phyloP scores from a whole-genome alignment of 2,329 filamentous ascomycete genomes.

The Onygena corvina region DNA sequence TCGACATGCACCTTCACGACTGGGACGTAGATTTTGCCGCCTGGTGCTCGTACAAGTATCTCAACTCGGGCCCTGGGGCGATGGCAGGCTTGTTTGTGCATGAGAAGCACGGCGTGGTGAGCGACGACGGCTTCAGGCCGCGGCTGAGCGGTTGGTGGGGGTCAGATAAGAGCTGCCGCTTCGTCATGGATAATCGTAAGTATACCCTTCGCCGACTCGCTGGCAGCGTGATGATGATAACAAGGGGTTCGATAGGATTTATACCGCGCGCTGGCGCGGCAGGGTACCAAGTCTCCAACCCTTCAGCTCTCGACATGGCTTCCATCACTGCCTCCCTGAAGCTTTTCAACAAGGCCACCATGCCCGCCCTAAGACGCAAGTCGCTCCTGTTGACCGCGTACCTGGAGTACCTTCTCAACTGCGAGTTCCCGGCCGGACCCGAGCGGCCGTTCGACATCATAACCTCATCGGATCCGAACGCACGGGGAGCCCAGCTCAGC shows the following conservation, averaged over 20 bases:
- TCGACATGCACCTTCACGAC: constrained; percentile 65
- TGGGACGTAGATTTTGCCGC: constrained; percentile 87
- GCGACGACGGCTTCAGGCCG: constrained; percentile 45
- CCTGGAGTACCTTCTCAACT: constrained; percentile 49
- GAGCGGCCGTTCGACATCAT: constrained; percentile 47
- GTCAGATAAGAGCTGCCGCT: constrained; percentile 60
- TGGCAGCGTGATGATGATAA: neutral
- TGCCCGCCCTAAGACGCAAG: constrained; percentile 57
- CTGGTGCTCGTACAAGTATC: constrained; percentile 93
- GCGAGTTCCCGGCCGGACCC: constrained; percentile 20
- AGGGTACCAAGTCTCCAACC: constrained; percentile 79
- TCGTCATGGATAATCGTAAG: constrained; percentile 64
- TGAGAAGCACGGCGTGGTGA: constrained; percentile 49
- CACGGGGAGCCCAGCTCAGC: constrained; percentile 70
- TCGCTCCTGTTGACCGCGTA: constrained; percentile 64
- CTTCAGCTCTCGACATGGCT: constrained; percentile 64
- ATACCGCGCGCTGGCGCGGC: constrained; percentile 63
- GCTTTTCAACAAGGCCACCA: constrained; percentile 60
- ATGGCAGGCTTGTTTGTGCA: constrained; percentile 77
- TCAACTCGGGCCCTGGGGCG: constrained; percentile 71
- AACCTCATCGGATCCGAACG: constrained; percentile 55
- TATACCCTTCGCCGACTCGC: constrained; percentile 9
- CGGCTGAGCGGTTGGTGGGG: constrained; percentile 81
- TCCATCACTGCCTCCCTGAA: constrained; percentile 61
- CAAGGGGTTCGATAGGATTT: constrained; percentile 40